Conservation (phyloP, 179 eudicot genomes). For the Silene noctiflora region DNA sequence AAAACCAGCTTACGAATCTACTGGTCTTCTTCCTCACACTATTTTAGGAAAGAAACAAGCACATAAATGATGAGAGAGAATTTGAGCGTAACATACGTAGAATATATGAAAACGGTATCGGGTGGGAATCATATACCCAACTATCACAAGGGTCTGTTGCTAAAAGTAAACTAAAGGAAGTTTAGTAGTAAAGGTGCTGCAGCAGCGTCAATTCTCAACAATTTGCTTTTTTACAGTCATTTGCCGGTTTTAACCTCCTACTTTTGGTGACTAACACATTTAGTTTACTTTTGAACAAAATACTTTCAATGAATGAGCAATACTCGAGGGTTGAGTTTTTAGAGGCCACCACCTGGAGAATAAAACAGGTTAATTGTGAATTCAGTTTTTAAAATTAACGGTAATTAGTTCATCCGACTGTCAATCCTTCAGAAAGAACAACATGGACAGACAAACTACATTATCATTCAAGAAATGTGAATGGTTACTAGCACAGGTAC, state of each 20-base stretch:
- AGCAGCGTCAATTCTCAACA: slow-evolving; percentile 16
- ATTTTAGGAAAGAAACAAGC: background rate
- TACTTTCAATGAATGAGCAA: background rate
- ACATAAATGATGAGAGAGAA: background rate
- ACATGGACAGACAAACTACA: background rate
- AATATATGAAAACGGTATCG: slow-evolving; percentile 1
- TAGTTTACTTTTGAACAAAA: background rate
- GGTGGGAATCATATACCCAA: background rate
- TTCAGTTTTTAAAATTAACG: background rate
- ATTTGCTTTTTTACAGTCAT: slow-evolving; percentile 17
- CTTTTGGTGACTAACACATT: no score
- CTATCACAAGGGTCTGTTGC: background rate
- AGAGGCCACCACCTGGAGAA: slow-evolving; percentile 7
- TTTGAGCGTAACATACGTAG: background rate
- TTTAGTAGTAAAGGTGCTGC: slow-evolving; percentile 8
- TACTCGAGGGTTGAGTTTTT: background rate
- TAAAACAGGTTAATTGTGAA: background rate
- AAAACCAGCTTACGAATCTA: background rate
- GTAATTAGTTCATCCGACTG: background rate
- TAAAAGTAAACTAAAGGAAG: slow-evolving; percentile 2
- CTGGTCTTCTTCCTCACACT: background rate
- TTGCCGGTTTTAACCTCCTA: no score
- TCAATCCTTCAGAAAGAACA: background rate
- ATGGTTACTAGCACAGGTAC: background rate
- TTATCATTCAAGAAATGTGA: background rate